Conservation (phyloP, 225 moss, liverwort and hornwort genomes). For the Ulota crispa region DNA sequence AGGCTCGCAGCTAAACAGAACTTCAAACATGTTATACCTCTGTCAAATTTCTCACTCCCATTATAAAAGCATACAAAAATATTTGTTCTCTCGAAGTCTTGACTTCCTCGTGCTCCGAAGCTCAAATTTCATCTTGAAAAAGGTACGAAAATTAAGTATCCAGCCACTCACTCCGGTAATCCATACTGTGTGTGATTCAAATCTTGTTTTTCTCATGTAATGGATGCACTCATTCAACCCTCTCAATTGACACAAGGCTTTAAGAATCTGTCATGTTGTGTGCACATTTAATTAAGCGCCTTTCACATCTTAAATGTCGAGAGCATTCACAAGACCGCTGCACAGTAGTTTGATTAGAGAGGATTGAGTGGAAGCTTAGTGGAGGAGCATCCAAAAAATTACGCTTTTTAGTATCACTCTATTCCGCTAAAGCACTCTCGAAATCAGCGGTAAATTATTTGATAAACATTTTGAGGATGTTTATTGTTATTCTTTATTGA, state of each 20-base stretch:
- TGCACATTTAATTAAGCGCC: rapidly evolving
- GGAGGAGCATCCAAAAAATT: no score
- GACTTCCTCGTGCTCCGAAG: neutral
- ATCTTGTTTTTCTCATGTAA: neutral
- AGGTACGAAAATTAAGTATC: neutral
- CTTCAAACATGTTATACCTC: neutral
- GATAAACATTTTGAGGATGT: no score
- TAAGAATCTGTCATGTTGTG: neutral
- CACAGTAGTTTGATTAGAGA: neutral
- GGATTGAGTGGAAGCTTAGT: neutral
- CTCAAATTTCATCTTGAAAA: neutral
- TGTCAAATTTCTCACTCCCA: neutral
- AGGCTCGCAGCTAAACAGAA: neutral
- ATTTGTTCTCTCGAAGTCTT: neutral
- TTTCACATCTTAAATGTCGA: neutral
- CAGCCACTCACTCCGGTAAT: no score
- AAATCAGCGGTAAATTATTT: neutral
- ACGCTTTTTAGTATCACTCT: neutral
- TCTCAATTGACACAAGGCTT: neutral
- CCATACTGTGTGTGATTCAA: neutral
- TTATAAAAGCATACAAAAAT: neutral
- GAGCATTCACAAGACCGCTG: neutral
- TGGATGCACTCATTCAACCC: neutral
- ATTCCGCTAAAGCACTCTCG: neutral
- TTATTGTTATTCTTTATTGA: no score